Percentiles rank a stretch among this genome's conserved stretches.
phyloP scores from a whole-genome alignment of 2,329 filamentous ascomycete species.

The Pleomassaria siparia region DNA sequence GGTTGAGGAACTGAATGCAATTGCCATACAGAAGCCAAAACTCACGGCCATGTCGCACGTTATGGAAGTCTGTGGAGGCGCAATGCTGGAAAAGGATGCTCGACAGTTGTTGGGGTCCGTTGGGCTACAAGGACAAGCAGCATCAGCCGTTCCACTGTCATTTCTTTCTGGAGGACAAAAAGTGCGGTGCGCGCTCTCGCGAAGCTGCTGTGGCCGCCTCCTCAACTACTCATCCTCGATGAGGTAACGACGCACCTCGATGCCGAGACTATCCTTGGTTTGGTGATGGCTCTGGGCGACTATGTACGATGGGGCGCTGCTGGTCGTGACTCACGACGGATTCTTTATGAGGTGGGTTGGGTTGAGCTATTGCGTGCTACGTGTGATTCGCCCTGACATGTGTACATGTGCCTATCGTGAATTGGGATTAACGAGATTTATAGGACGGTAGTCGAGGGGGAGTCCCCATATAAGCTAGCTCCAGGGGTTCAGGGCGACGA shows the following conservation, averaged over 20 bases:
- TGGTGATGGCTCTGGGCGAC: constrained; percentile 65
- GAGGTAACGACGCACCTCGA: constrained; percentile 86
- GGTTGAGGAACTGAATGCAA: constrained; percentile 66
- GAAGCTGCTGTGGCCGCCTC: constrained; percentile 66
- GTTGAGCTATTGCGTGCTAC: neutral
- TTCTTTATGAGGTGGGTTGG: constrained; percentile 66
- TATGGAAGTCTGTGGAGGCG: constrained; percentile 54
- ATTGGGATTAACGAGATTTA: constrained; percentile 36
- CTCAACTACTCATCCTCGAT: constrained; percentile 74
- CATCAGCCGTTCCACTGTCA: constrained; percentile 71
- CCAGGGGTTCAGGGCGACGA: constrained; percentile 43
- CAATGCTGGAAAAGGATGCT: constrained; percentile 66
- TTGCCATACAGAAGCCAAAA: constrained; percentile 53
- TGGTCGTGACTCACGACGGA: constrained; percentile 79
- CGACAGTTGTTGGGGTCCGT: constrained; percentile 68
- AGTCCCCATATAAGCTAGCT: constrained; percentile 42
- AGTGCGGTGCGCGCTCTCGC: constrained; percentile 66
- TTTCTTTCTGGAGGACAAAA: constrained; percentile 78
- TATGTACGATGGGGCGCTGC: constrained; percentile 74
- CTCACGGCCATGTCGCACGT: constrained; percentile 69
- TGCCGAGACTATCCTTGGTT: constrained; percentile 73
- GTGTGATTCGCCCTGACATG: neutral
- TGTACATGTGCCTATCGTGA: neutral
- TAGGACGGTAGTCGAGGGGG: constrained; percentile 68
- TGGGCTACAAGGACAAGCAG: constrained; percentile 69